phyloP scores from a whole-genome alignment of 2,329 filamentous ascomycete species.

The Aspergillus terreus region DNA sequence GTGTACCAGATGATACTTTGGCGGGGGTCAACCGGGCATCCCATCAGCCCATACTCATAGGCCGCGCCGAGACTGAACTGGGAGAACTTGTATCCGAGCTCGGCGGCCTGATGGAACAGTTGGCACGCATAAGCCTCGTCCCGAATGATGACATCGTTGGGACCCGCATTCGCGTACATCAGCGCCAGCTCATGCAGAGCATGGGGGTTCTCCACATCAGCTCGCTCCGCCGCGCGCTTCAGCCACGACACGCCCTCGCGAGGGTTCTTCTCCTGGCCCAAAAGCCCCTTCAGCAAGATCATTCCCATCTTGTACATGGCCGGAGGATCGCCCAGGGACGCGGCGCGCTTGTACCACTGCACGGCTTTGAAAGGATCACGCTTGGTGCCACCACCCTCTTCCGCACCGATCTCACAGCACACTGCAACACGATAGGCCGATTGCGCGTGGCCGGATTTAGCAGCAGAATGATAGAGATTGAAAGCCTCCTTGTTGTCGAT shows the following conservation, averaged over 20 bases:
- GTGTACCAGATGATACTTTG: constrained; percentile 93
- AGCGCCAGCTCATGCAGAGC: constrained; percentile 81
- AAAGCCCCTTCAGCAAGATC: constrained; percentile 86
- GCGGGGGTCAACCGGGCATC: constrained; percentile 76
- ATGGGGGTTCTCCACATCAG: constrained; percentile 87
- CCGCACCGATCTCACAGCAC: constrained; percentile 92
- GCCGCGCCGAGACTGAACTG: constrained; percentile 85
- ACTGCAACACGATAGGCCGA: constrained; percentile 93
- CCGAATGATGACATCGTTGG: constrained; percentile 68
- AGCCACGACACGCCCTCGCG: constrained; percentile 88
- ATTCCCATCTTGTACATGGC: constrained; percentile 99
- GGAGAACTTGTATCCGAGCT: constrained; percentile 90
- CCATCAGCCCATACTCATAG: constrained; percentile 84
- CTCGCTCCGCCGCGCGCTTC: constrained; percentile 84
- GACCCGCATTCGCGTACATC: constrained; percentile 55
- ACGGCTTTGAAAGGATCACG: constrained; percentile 91
- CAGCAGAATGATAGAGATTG: constrained; percentile 85
- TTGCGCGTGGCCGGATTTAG: constrained; percentile 79
- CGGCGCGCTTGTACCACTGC: constrained; percentile 95
- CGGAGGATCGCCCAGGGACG: constrained; percentile 81
- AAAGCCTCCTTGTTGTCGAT: constrained; percentile 90
- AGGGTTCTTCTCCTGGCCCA: constrained; percentile 80
- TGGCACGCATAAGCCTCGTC: constrained; percentile 79
- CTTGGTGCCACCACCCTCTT: constrained; percentile 88
- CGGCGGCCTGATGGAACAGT: constrained; percentile 79